A percentile compares a stretch with the other conserved stretches of the same genome.
These are phyloP conservation scores for Purshia tridentata DNA, from an alignment of 306 rosid genomes.

Conservation along the genomic window DNA sequence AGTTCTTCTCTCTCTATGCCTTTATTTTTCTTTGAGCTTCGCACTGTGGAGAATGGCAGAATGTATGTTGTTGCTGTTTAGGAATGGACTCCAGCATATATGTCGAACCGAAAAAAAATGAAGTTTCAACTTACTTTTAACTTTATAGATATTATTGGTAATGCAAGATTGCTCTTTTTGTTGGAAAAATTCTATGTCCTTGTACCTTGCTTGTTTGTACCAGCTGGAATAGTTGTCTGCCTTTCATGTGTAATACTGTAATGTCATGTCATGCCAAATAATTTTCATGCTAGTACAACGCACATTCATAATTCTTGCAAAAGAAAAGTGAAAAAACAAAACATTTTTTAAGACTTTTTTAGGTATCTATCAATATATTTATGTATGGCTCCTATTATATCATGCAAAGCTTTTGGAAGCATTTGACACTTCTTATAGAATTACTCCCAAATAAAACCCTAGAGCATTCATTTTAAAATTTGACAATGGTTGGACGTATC, in stretches of 20 bases:
- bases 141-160: no score
- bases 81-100: background rate
- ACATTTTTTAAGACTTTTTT: background rate
- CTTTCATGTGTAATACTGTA: conserved; percentile 5
- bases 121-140: no score
- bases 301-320: background rate
- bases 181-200: no score
- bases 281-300: background rate
- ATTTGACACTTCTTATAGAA: no score
- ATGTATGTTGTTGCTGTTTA: background rate
- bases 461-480: no score
- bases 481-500: no score
- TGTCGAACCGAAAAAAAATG: background rate
- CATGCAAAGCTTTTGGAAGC: no score
- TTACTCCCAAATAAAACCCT: no score
- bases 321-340: background rate
- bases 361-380: no score
- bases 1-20: background rate
- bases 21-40: background rate
- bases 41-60: background rate
- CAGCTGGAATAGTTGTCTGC: conserved; percentile 1
- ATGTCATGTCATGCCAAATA: conserved; percentile 9
- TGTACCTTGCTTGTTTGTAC: conserved; percentile 12
- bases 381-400: background rate
- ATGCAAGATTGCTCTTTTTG: background rate